Conservation (phyloP, 1,139 yeast genomes). For the Debaryomycetaceae sp. region DNA sequence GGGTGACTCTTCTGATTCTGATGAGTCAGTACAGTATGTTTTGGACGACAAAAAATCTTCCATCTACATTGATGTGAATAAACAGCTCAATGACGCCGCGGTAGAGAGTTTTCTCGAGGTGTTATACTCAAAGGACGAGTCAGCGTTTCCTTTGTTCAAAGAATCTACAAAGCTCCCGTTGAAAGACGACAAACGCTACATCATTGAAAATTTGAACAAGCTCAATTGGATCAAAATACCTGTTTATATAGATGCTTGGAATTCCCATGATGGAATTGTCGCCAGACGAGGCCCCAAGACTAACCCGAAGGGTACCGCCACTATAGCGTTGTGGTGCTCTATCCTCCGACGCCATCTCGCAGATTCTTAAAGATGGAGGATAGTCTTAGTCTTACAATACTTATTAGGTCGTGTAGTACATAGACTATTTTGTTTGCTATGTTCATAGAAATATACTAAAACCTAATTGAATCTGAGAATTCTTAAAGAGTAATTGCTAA, state of each 20-base stretch:
- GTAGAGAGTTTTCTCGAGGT: constrained; percentile 14
- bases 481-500: no score
- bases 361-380: neutral
- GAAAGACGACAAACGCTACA: constrained; percentile 36
- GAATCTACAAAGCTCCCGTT: constrained; percentile 32
- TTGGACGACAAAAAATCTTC: constrained; percentile 6
- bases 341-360: constrained; percentile 35
- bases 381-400: neutral
- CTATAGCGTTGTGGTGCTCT: constrained; percentile 51
- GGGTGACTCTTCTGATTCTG: neutral
- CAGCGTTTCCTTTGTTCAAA: constrained; percentile 27
- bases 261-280: constrained; percentile 71
- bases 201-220: constrained; percentile 48
- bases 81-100: constrained; percentile 23
- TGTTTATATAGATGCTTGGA: constrained; percentile 59
- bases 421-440: neutral
- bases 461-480: no score
- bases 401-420: neutral
- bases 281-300: constrained; percentile 61
- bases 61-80: constrained; percentile 17
- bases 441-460: neutral
- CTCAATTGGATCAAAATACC: constrained; percentile 68
- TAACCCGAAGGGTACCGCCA: constrained; percentile 53
- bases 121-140: constrained; percentile 17
- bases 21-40: constrained; percentile 4